phyloP scores from a whole-genome alignment of 768 basidiomycete genomes.

The Strobilomyces dryophilus region DNA sequence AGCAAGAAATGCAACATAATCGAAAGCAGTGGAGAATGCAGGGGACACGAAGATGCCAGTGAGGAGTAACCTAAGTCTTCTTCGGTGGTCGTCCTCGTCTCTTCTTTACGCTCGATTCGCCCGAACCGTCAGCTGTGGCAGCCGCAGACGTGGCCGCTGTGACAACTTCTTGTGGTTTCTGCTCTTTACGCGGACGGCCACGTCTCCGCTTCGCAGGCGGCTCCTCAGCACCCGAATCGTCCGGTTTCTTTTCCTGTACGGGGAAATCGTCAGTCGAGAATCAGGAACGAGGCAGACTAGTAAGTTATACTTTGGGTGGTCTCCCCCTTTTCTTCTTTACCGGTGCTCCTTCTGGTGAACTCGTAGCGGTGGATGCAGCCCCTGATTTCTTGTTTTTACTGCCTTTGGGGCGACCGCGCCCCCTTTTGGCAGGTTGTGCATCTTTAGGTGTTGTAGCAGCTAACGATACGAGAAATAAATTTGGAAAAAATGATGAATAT shows the following conservation, averaged over 20 bases:
- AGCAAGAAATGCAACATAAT: slow-evolving; percentile 31
- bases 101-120: slow-evolving; percentile 56
- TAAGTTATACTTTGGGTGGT: slow-evolving; percentile 44
- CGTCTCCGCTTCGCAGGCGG: slow-evolving; percentile 60
- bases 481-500: slow-evolving; percentile 16
- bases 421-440: slow-evolving; percentile 55
- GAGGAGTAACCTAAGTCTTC: slow-evolving; percentile 24
- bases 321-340: slow-evolving; percentile 47
- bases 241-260: slow-evolving; percentile 32
- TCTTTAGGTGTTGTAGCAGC: slow-evolving; percentile 39
- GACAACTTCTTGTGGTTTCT: slow-evolving; percentile 42
- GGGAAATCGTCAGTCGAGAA: slow-evolving; percentile 15
- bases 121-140: slow-evolving; percentile 34
- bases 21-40: slow-evolving; percentile 19
- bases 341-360: slow-evolving; percentile 26
- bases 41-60: background rate
- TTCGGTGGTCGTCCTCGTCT: slow-evolving; percentile 71
- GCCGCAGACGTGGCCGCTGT: slow-evolving; percentile 32
- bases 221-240: slow-evolving; percentile 50
- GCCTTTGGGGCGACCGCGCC: slow-evolving; percentile 86
- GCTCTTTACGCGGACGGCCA: slow-evolving; percentile 68
- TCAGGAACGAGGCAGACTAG: slow-evolving; percentile 16
- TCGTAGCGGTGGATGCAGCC: slow-evolving; percentile 29
- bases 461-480: slow-evolving; percentile 23
- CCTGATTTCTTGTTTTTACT: slow-evolving; percentile 68